Conservation (phyloP, 1,284 basidiomycete species). For the Sanguinoderma infundibulare region DNA sequence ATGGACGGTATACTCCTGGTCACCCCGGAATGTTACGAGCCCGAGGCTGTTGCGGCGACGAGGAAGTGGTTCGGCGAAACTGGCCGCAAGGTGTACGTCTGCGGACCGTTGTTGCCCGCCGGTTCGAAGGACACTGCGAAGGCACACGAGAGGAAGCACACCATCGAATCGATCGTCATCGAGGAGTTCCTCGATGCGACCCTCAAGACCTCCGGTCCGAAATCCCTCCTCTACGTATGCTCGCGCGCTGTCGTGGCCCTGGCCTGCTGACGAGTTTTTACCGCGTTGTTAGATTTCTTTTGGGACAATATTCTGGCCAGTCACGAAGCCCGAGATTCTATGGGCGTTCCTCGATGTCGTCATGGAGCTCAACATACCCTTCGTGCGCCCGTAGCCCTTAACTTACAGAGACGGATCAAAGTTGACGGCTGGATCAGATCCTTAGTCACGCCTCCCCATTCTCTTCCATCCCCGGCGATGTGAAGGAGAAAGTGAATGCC, state of each 20-base stretch:
- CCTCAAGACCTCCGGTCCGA: conserved; percentile 9
- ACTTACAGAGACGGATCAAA: neutral
- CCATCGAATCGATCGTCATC: conserved; percentile 9
- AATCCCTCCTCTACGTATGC: conserved; percentile 23
- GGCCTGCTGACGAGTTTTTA: neutral
- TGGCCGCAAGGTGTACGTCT: conserved; percentile 10
- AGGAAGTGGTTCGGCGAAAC: conserved; percentile 19
- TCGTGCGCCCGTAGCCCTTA: conserved; percentile 11
- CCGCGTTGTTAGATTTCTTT: conserved; percentile 18
- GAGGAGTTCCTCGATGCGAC: conserved; percentile 17
- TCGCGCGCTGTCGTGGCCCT: neutral
- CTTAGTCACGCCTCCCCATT: conserved; percentile 24
- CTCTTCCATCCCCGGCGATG: conserved; percentile 11
- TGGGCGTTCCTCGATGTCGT: conserved; percentile 20
- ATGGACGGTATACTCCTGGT: conserved; percentile 20
- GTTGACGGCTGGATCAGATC: conserved; percentile 13
- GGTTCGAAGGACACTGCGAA: neutral
- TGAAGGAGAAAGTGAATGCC: conserved; percentile 15
- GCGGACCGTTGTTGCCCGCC: conserved; percentile 16
- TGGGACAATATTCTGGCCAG: conserved; percentile 25
- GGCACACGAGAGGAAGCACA: conserved; percentile 13
- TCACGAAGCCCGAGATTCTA: conserved; percentile 11
- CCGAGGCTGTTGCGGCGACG: conserved; percentile 17
- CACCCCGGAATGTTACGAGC: conserved; percentile 25
- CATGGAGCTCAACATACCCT: conserved; percentile 20